These are phyloP conservation scores for Colletotrichum brevisporum DNA, from an alignment of 2,329 filamentous ascomycete genomes.

Conservation along the genomic window DNA sequence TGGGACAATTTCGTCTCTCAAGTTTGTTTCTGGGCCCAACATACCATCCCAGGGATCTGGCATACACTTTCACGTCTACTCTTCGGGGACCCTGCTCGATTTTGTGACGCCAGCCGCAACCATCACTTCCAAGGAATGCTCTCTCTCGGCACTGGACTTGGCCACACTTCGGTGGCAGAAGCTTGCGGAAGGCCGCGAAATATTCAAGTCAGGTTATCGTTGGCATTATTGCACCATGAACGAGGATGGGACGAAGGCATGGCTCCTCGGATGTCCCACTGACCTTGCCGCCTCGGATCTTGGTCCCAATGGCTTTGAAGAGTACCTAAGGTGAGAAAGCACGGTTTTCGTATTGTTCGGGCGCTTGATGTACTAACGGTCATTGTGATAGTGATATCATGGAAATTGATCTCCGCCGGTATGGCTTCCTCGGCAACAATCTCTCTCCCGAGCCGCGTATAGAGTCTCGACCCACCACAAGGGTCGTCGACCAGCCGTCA, in stretches of 20 bases:
- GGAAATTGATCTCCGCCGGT: constrained; percentile 91
- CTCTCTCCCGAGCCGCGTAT: constrained; percentile 68
- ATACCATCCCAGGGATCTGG: constrained; percentile 91
- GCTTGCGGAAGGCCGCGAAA: constrained; percentile 91
- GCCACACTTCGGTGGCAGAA: constrained; percentile 93
- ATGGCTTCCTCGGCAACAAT: constrained; percentile 89
- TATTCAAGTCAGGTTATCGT: constrained; percentile 91
- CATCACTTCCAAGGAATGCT: constrained; percentile 89
- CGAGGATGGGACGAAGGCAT: constrained; percentile 94
- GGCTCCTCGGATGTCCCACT: constrained; percentile 92
- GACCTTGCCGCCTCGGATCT: constrained; percentile 77
- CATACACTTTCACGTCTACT: constrained; percentile 95
- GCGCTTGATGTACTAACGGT: not conserved
- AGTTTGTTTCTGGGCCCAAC: constrained; percentile 89
- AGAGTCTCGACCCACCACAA: constrained; percentile 64
- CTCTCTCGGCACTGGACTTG: constrained; percentile 89
- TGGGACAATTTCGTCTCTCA: constrained; percentile 89
- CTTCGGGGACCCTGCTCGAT: constrained; percentile 91
- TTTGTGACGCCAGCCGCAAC: constrained; percentile 94
- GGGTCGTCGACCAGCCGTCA: constrained; percentile 68
- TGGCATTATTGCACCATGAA: constrained; percentile 99
- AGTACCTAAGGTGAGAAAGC: constrained; percentile 77
- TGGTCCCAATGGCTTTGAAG: constrained; percentile 81
- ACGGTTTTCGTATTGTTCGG: not conserved
- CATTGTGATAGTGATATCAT: constrained; percentile 78